Evolutionary conservation across 148 eudicot genomes (phyloP), one percentile per base, ranked within the genome.

Genomic region (Spergularia bocconei): DNA sequence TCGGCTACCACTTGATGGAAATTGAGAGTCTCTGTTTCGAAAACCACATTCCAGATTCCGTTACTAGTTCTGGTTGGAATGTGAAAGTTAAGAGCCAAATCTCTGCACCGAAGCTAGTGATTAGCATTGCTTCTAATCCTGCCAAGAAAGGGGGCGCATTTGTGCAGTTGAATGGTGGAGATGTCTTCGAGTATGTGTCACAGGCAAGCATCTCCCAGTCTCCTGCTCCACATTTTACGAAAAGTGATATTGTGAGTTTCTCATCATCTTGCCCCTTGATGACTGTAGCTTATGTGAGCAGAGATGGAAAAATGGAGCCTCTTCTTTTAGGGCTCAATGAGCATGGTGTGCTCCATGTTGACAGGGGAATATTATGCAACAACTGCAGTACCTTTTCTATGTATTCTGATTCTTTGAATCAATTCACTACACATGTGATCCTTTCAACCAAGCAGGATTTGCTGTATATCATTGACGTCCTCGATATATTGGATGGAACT

Each of bases 361-460:
- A 84, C 73, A 92, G 90, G 69, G 82, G 82, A 71, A 85, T 86
- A 83, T 74, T 95, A 62, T 92, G 96, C 86, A 92, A 84, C 84
- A 95, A 95, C 72, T 95, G 97, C 82, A 85, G 89, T 82, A 85
- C 90, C 79, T 92, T 89, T 83, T 81, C 93, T 16, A 63, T 88
- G 50, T 95, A 95, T 86, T 90, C 96, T 38, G 93, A 75, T 77
- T 86, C 88, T 65, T 76, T 78, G 47, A 85, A 88, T 81, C 83
- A 85, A 71, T 63, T 82, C 82, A 71, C 81, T 62, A 86, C 97
- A 10, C 97, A 95, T 88, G 80, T 95, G 82, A 81, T 95, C 75
- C 86, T 95, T 81, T 73, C 90, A 69, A 95, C 99, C 64, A 92
- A 95, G 79, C 99, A 95, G 79, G 99, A 95, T 86, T 82, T 89